A percentile compares a stretch with the other conserved stretches of the same genome.
Conservation (phyloP, 192 early-diverging fungal genomes). For the Pilaira anomala region DNA sequence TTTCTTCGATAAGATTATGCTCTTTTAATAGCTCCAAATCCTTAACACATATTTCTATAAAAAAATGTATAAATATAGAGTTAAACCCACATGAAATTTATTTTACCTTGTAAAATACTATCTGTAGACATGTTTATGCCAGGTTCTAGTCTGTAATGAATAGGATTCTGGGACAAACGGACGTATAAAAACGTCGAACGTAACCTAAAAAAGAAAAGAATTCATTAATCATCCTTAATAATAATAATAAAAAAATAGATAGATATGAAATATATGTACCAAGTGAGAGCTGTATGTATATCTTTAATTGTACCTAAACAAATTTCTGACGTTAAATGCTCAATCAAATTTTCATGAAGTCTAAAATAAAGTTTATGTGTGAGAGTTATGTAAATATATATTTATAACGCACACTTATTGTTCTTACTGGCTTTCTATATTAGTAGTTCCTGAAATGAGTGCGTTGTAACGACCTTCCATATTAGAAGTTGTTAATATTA, state of each 20-base stretch:
- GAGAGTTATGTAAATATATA: neutral
- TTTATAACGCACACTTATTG: neutral
- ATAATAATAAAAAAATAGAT: no score
- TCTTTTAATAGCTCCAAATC: conserved; percentile 22
- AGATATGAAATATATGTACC: no score
- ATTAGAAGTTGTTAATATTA: conserved; percentile 57
- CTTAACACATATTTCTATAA: conserved; percentile 31
- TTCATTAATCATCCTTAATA: no score
- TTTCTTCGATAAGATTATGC: conserved; percentile 15
- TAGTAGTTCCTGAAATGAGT: conserved; percentile 51
- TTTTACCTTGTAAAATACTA: conserved; percentile 16
- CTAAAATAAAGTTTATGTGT: no score
- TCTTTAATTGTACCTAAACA: conserved; percentile 55
- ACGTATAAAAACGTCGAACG: conserved; percentile 41
- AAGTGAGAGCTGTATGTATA: conserved; percentile 45
- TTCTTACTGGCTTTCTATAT: conserved; percentile 63
- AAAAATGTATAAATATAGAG: neutral
- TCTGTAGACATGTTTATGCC: neutral
- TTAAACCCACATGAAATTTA: neutral
- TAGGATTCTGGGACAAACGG: conserved; percentile 35
- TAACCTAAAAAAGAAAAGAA: conserved; percentile 30
- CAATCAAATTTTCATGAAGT: conserved; percentile 51
- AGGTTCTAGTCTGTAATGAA: conserved; percentile 21
- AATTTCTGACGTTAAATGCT: conserved; percentile 76
- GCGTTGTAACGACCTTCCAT: conserved; percentile 46